Percentiles rank a stretch among this genome's conserved stretches.
Evolutionary conservation across 1,284 basidiomycete species (phyloP).

Genomic region (Athelia psychrophila): DNA sequence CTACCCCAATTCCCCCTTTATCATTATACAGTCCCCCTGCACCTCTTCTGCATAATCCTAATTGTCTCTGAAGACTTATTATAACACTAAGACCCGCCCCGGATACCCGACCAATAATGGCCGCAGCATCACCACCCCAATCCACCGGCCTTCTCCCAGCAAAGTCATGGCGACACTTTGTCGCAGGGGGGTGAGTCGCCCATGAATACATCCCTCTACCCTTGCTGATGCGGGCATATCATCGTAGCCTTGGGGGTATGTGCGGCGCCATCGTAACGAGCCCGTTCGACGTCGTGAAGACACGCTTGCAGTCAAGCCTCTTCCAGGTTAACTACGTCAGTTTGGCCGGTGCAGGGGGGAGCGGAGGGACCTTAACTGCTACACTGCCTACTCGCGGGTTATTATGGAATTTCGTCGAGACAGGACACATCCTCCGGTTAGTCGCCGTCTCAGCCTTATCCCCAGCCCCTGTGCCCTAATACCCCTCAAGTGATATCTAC

Average conservation of each 20-base stretch:
- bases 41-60: no score
- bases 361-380: slow-evolving; percentile 33
- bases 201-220: not conserved
- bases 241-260: slow-evolving; percentile 87
- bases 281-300: slow-evolving; percentile 98
- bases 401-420: slow-evolving; percentile 94
- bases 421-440: slow-evolving; percentile 84
- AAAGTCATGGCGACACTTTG: slow-evolving; percentile 83
- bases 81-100: no score
- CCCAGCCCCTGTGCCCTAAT: not conserved
- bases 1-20: no score
- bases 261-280: slow-evolving; percentile 96
- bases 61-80: no score
- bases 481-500: slow-evolving; percentile 71
- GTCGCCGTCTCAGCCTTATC: slow-evolving; percentile 17
- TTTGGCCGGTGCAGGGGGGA: slow-evolving; percentile 38
- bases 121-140: not conserved
- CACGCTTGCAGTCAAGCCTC: slow-evolving; percentile 89
- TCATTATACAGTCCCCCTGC: no score
- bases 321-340: slow-evolving; percentile 64
- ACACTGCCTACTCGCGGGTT: slow-evolving; percentile 47
- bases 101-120: not conserved
- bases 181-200: slow-evolving; percentile 79
- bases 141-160: slow-evolving; percentile 48
- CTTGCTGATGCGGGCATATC: slow-evolving; percentile 5